Base-by-base conservation (phyloP, 108 stramenopile genomes). In the Poteriospumella lacustris region DNA sequence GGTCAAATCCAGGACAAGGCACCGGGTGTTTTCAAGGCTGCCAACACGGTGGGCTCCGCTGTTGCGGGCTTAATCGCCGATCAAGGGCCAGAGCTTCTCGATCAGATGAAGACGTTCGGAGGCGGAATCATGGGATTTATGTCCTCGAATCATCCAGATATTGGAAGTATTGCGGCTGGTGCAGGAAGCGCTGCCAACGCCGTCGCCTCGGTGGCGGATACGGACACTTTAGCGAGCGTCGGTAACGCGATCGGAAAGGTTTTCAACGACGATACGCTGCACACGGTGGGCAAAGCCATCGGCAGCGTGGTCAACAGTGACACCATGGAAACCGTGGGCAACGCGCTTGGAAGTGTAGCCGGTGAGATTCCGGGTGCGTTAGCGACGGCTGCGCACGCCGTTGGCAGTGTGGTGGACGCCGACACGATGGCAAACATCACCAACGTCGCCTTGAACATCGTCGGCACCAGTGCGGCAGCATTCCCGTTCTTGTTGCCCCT, bases 401-500 rank as follows among this genome's bases (percentile, higher is more conserved):
- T 64, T 5, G 60, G 15, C 31, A 56, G 52, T 56, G 15, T 24
- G 19, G 24, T 64, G 9, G 15, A 9, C 9, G 5, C 60, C 9
- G 60, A 64, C 31, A 34, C 15, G 5, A 24, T 64, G 31, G 31
- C 60, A 31, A 24, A 64, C 36, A 33, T 64, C 5, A 64, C 60
- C 15, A 12, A 3, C 31, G 36, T 24, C 36, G 60, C 31, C 5
- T 34, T 64, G 28, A 3, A 64, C 36, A 24, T 19, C 36, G 29
- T 64, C 36, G 60, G 60, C 9, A 24, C 60, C 31, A 33, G 29
- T 31, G 60, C 60, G 15, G 60, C 60, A 31, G 60, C 31, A 34
- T 64, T 64, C 60, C 60, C 60, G 31, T 64, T 64, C 36, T 64
- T 64, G 36, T 24, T 64, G 3, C 60, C 60, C 5, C 36, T 64